A percentile compares a stretch with the other conserved stretches of the same genome.
phyloP scores from a whole-genome alignment of 78 protist genomes.

The Dictyostelium capitatum region DNA sequence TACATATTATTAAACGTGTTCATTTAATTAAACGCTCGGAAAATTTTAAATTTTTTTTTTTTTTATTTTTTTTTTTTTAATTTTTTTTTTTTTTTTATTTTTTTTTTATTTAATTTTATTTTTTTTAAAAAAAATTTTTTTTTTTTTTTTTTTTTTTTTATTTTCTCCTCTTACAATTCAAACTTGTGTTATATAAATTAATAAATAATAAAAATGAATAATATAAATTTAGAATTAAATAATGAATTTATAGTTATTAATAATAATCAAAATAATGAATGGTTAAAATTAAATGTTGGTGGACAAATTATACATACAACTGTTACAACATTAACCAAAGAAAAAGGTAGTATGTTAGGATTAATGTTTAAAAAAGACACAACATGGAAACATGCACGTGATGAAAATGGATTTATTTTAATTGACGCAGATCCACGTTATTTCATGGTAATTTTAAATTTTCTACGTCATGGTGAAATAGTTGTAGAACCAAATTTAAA shows the following conservation, averaged over 20 bases:
- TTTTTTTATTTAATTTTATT: no score
- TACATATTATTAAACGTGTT: no score
- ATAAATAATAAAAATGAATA: slow-evolving; percentile 2
- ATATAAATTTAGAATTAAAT: slow-evolving; percentile 6
- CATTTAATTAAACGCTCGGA: no score
- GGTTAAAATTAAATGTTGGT: slow-evolving; percentile 75
- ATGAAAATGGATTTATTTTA: slow-evolving; percentile 66
- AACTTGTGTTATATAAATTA: no score
- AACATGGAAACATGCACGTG: slow-evolving; percentile 65
- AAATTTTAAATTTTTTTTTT: no score
- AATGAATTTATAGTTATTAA: slow-evolving; percentile 27
- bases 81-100: no score
- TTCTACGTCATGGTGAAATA: slow-evolving; percentile 75
- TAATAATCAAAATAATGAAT: slow-evolving; percentile 30
- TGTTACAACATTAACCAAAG: slow-evolving; percentile 57
- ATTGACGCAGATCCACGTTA: slow-evolving; percentile 79
- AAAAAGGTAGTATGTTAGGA: slow-evolving; percentile 55
- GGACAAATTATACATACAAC: slow-evolving; percentile 70
- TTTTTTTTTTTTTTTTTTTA: not conserved
- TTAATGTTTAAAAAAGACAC: slow-evolving; percentile 56
- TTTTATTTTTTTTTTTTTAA: no score
- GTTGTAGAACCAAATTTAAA: slow-evolving; percentile 63
- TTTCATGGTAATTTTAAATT: slow-evolving; percentile 62
- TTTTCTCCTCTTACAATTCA: not conserved
- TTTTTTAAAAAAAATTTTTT: not conserved